Conservation (phyloP, 1,284 basidiomycete genomes). For the Gastroboletus turbinatus region DNA sequence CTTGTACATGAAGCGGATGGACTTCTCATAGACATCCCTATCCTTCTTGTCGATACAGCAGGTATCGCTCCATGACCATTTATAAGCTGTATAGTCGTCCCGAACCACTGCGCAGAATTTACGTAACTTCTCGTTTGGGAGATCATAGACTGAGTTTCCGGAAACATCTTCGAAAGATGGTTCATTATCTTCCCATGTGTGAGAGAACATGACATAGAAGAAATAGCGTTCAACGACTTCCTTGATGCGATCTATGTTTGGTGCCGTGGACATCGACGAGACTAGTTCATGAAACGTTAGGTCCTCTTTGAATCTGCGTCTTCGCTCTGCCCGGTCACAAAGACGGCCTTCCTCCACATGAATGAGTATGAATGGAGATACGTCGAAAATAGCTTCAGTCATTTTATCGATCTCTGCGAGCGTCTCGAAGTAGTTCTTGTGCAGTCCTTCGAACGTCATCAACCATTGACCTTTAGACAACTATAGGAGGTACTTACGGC, state of each 20-base stretch:
- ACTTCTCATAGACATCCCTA: not conserved
- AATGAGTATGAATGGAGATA: constrained; percentile 15
- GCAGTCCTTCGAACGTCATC: constrained; percentile 2
- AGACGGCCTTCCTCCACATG: constrained; percentile 6
- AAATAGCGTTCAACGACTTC: constrained; percentile 11
- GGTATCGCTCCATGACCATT: constrained; percentile 16
- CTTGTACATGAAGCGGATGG: constrained; percentile 20
- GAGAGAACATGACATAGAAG: constrained; percentile 25
- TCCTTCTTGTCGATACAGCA: constrained; percentile 14
- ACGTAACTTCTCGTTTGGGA: constrained; percentile 10
- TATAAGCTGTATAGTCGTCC: not conserved
- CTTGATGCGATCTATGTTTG: not conserved
- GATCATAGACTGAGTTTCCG: constrained; percentile 1
- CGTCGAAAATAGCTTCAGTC: not conserved
- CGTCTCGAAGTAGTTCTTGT: not conserved
- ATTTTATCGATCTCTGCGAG: not conserved
- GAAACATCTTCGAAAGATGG: constrained; percentile 10
- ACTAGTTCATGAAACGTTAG: constrained; percentile 8
- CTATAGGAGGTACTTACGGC: constrained; percentile 1
- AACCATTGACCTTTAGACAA: not conserved
- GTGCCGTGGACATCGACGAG: constrained; percentile 4
- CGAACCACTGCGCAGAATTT: constrained; percentile 10
- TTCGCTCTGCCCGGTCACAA: not conserved
- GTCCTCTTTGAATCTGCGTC: constrained; percentile 2
- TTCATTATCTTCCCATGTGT: constrained; percentile 17